Conservation (phyloP, 2,329 filamentous ascomycete genomes). For the Didymella lethalis region DNA sequence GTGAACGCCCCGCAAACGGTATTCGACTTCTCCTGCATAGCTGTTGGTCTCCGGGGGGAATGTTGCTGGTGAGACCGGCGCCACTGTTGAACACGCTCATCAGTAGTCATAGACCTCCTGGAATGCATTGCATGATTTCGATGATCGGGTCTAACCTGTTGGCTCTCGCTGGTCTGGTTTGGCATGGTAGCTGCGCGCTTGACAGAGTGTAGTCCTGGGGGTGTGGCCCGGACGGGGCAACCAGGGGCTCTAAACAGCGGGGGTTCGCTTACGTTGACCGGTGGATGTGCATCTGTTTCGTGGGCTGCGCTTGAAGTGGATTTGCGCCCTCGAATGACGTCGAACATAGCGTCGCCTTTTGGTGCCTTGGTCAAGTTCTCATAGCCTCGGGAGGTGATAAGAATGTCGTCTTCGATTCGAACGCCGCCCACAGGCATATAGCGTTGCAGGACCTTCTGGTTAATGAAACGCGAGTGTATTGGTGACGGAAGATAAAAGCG, state of each 20-base stretch:
- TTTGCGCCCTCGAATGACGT: slow-evolving; percentile 54
- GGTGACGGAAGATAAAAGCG: slow-evolving; percentile 75
- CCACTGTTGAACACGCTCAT: slow-evolving; percentile 35
- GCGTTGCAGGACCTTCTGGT: slow-evolving; percentile 72
- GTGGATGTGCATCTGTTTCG: background rate
- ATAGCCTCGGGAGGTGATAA: slow-evolving; percentile 73
- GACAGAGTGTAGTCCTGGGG: slow-evolving; percentile 26
- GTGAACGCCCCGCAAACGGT: slow-evolving; percentile 33
- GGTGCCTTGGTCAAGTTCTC: slow-evolving; percentile 77
- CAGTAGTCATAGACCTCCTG: slow-evolving; percentile 36
- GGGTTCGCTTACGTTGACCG: slow-evolving; percentile 8
- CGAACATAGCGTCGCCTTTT: slow-evolving; percentile 72
- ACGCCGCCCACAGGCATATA: slow-evolving; percentile 87
- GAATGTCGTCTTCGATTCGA: slow-evolving; percentile 75
- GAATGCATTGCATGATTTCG: slow-evolving; percentile 31
- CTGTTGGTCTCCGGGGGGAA: background rate
- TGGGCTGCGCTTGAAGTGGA: background rate
- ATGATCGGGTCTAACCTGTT: slow-evolving; percentile 16
- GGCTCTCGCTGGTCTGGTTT: slow-evolving; percentile 17
- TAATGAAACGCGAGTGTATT: slow-evolving; percentile 77
- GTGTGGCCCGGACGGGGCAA: slow-evolving; percentile 26
- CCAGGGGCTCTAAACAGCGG: slow-evolving; percentile 39
- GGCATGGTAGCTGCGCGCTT: slow-evolving; percentile 37
- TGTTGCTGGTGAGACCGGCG: slow-evolving; percentile 10
- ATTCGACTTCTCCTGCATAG: background rate